Conservation (phyloP, 2,329 filamentous ascomycete species). For the Nemania sp. region DNA sequence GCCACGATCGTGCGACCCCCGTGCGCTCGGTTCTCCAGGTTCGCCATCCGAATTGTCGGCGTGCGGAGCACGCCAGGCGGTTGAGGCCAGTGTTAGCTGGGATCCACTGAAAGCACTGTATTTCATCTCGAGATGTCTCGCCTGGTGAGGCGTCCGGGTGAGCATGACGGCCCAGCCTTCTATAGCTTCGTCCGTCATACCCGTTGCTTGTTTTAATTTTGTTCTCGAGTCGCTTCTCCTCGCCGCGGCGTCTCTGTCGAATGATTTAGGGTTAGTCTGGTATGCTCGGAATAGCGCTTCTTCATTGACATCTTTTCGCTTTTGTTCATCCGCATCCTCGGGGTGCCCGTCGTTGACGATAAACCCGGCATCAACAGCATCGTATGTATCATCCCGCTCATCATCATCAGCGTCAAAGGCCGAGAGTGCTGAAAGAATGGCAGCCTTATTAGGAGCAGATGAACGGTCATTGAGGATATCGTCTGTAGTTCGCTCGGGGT, state of each 20-base stretch:
- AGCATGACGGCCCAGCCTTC: slow-evolving; percentile 96
- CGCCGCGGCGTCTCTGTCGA: slow-evolving; percentile 72
- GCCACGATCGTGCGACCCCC: slow-evolving; percentile 53
- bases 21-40: slow-evolving; percentile 43
- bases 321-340: slow-evolving; percentile 54
- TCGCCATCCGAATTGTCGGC: slow-evolving; percentile 60
- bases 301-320: slow-evolving; percentile 61
- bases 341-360: slow-evolving; percentile 74
- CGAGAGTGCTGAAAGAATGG: slow-evolving; percentile 85
- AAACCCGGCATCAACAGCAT: slow-evolving; percentile 87
- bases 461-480: slow-evolving; percentile 69
- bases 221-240: slow-evolving; percentile 65
- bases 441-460: slow-evolving; percentile 74
- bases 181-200: slow-evolving; percentile 90
- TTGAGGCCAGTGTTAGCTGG: slow-evolving; percentile 68
- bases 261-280: slow-evolving; percentile 65
- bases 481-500: slow-evolving; percentile 69
- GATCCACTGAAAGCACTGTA: slow-evolving; percentile 68
- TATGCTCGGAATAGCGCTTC: slow-evolving; percentile 75
- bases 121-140: slow-evolving; percentile 71
- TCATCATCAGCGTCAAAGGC: slow-evolving; percentile 94
- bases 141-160: slow-evolving; percentile 68
- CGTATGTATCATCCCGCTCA: slow-evolving; percentile 96
- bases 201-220: slow-evolving; percentile 73
- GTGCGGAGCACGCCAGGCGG: slow-evolving; percentile 66